phyloP scores from a whole-genome alignment of 441 rosid genomes.

The Pelargonium citronellum region DNA sequence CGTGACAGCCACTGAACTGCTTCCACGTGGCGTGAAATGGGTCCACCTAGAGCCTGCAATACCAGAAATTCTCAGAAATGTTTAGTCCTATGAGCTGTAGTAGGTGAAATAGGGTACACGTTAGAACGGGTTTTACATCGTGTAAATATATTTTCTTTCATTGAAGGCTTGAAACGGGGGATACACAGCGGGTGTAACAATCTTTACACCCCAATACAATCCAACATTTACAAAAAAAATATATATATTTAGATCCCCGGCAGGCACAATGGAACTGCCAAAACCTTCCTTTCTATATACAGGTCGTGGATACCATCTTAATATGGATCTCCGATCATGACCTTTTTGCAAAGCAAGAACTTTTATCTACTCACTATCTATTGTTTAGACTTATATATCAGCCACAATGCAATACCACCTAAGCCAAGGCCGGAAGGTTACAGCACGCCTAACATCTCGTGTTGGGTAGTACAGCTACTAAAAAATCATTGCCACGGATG shows the following conservation, averaged over 20 bases:
- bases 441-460: too few relatives aligned
- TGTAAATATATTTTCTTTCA: conserved; percentile 8
- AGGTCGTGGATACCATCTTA: neutral
- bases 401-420: too few relatives aligned
- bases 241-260: neutral
- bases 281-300: neutral
- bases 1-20: conserved; percentile 19
- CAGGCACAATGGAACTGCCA: neutral
- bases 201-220: neutral
- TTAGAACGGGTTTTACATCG: neutral
- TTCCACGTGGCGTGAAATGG: conserved; percentile 19
- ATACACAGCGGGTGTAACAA: neutral
- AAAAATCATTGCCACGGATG: neutral
- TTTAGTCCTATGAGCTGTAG: neutral
- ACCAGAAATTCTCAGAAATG: neutral
- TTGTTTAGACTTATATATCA: neutral
- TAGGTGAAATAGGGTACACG: neutral
- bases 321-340: neutral
- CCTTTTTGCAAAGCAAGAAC: neutral
- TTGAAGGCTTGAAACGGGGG: neutral
- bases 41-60: neutral
- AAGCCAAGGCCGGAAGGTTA: too few relatives aligned
- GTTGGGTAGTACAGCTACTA: too few relatives aligned
- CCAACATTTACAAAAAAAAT: neutral
- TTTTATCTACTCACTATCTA: neutral